Conservation (phyloP, 2,329 filamentous ascomycete species). For the Colletotrichum siamense region DNA sequence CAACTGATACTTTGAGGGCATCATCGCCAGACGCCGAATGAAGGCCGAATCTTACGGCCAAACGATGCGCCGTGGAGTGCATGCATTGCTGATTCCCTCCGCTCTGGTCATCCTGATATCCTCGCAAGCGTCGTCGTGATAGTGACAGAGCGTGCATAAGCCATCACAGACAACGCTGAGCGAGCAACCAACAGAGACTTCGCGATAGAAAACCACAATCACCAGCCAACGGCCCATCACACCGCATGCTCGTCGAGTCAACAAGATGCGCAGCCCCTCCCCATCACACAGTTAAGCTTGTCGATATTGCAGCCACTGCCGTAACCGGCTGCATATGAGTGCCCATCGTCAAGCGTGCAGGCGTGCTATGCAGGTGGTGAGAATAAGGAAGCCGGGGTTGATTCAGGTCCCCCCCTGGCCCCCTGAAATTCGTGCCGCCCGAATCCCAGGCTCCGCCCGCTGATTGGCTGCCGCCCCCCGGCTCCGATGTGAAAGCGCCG, state of each 20-base stretch:
- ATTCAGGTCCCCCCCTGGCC: not conserved
- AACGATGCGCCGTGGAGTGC: not conserved
- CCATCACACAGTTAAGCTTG: conserved; percentile 6
- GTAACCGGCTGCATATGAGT: not conserved
- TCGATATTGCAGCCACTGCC: conserved; percentile 7
- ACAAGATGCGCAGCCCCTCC: not conserved
- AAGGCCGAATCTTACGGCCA: not conserved
- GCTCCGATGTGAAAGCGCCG: conserved; percentile 22
- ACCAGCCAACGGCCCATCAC: conserved; percentile 1
- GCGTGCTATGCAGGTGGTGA: not conserved
- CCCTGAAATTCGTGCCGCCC: conserved; percentile 15
- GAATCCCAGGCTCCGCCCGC: not conserved
- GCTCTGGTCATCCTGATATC: too few species aligned
- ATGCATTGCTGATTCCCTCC: not conserved
- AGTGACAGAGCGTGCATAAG: conserved; percentile 6
- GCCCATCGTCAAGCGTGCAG: not conserved
- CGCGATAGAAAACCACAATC: not conserved
- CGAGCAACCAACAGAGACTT: not conserved
- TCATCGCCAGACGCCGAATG: conserved; percentile 4
- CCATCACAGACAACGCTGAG: not conserved
- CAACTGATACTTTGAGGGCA: conserved; percentile 1
- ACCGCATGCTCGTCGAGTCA: not conserved
- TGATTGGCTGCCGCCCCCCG: conserved; percentile 20
- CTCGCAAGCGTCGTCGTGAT: not conserved
- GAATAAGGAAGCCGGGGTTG: not conserved